Conservation (phyloP, 306 rosid species). For the Ochetophila trinervis region DNA sequence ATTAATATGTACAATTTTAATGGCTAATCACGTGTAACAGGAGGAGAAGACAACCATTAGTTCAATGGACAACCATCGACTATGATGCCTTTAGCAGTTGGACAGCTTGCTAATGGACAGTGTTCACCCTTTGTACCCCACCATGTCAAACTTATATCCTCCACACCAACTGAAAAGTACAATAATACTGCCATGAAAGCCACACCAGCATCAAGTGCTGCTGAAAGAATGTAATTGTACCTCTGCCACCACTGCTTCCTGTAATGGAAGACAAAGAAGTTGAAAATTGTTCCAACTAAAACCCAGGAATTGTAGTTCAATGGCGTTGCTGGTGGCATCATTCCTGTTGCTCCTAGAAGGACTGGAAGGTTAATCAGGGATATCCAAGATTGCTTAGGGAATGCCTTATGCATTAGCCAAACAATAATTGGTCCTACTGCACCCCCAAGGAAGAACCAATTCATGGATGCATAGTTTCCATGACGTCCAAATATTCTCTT, state of each 20-base stretch:
- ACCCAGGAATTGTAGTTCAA: conserved; percentile 84
- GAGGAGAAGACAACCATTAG: conserved; percentile 6
- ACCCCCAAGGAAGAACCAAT: conserved; percentile 87
- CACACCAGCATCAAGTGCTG: conserved; percentile 82
- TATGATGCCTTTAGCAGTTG: conserved; percentile 61
- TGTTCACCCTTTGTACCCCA: conserved; percentile 79
- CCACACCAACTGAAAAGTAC: conserved; percentile 56
- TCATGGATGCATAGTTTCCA: conserved; percentile 67
- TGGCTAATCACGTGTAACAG: background rate
- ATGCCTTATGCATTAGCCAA: conserved; percentile 64
- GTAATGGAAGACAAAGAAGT: conserved; percentile 73
- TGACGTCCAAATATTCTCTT: conserved; percentile 53
- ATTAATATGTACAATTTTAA: background rate
- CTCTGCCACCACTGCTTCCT: conserved; percentile 87
- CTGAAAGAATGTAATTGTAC: conserved; percentile 78
- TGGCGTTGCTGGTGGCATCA: conserved; percentile 76
- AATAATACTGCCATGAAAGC: conserved; percentile 76
- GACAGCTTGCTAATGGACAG: conserved; percentile 63
- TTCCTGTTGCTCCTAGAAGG: conserved; percentile 70
- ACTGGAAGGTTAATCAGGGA: conserved; percentile 80
- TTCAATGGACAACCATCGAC: conserved; percentile 51
- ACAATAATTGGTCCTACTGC: conserved; percentile 66
- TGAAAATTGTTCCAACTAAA: conserved; percentile 62
- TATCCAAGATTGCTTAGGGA: conserved; percentile 73
- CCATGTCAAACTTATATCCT: conserved; percentile 48